Evolutionary conservation across 805 yeast genomes (phyloP).

Genomic region (Saccharomycopsis sp.): DNA sequence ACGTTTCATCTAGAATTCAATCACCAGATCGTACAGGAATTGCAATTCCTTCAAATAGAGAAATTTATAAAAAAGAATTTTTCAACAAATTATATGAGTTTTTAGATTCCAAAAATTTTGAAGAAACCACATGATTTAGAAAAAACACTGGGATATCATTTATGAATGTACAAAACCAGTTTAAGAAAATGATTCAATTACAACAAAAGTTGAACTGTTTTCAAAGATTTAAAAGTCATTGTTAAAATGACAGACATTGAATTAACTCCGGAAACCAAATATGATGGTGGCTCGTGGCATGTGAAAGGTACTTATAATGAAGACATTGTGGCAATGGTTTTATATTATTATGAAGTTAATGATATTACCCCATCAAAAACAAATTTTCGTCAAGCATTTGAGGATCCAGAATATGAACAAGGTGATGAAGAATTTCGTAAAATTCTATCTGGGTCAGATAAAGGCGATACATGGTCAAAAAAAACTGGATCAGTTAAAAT

Average conservation of each 20-base stretch:
- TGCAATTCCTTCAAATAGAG: no score
- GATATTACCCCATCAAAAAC: slow-evolving; percentile 29
- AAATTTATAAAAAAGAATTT: no score
- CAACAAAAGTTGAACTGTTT: slow-evolving; percentile 4
- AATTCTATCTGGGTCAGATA: slow-evolving; percentile 25
- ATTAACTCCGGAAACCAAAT: slow-evolving; percentile 29
- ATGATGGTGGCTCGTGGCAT: slow-evolving; percentile 34
- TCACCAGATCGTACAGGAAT: no score
- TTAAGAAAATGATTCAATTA: slow-evolving; percentile 3
- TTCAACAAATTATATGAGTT: no score
- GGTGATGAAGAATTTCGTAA: slow-evolving; percentile 23
- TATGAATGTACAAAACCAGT: no score
- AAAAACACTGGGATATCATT: no score
- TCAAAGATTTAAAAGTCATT: slow-evolving; percentile 27
- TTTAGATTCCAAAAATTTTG: no score
- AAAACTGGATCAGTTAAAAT: slow-evolving; percentile 24
- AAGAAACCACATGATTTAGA: no score
- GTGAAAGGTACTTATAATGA: slow-evolving; percentile 33
- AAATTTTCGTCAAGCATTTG: slow-evolving; percentile 24
- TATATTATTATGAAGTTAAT: slow-evolving; percentile 32
- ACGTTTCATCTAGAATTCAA: no score
- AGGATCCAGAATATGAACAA: slow-evolving; percentile 29
- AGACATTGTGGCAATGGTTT: slow-evolving; percentile 31
- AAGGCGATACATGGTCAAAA: slow-evolving; percentile 23
- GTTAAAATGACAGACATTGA: slow-evolving; percentile 32